Base-by-base conservation (phyloP, 2,329 filamentous ascomycete species). In the Orbilia ellipsospora region DNA sequence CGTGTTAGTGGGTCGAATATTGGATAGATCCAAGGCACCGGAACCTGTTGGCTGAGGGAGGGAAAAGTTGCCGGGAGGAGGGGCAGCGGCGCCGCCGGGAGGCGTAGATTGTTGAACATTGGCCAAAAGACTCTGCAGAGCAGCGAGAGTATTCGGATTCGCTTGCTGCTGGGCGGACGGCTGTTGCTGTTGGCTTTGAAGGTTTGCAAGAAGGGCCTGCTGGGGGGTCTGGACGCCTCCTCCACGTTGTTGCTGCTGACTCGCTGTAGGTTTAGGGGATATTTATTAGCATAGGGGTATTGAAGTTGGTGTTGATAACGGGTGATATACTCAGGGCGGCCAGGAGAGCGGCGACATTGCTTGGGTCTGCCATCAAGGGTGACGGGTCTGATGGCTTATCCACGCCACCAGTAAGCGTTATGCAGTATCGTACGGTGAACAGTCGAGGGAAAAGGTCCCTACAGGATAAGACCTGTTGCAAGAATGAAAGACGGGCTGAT, bases 11-110 rank as follows among this genome's bases (percentile, higher is more conserved):
- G 93, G 92, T 80, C 91, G 91, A 81, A 95, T 92, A 66, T 88
- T 87, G 83, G 90, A 94, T 62, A 96, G 83, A 81, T 96, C 92
- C 77, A 96, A 85, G 79, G 88, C 93, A 60, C 92, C 92, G 73
- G 90, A 91, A 67, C 87, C 87, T 4, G 90, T 88, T 1, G 92
- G 91, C 78, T 89, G 89, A 2, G 91, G 90, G 31, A 90, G 83
- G 31, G 83, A 81, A 79, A 85, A 88, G 69, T 82, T 77, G 78
- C 60, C 81, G 75, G 67, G 79, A 56, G 48, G 84, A 83, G 65
- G 83, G 82, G 16, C 67, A 6, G 62, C 72, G 16, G 45, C 54
- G 13, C 66, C 66, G 50, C 61, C 45, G 60, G 67, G 56, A 36
- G 73, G 55, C 42, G 61, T 59, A 36, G 76, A 74, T 42, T 68